Percentiles rank a stretch among this genome's conserved stretches.
Evolutionary conservation across 1,284 basidiomycete genomes (phyloP).

Genomic region (Wallemia ichthyophaga): DNA sequence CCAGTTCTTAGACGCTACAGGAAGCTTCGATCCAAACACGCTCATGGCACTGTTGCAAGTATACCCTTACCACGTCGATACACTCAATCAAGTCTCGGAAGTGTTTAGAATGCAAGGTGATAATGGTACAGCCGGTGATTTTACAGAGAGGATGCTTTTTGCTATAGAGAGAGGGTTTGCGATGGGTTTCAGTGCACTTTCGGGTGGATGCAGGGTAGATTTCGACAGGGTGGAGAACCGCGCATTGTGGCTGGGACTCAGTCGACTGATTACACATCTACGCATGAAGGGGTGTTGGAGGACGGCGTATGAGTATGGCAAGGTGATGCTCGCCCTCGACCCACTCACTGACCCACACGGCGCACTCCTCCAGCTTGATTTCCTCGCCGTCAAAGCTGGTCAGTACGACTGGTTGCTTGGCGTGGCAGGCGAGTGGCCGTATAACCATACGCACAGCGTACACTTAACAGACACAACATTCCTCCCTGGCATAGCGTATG

Average conservation of each 20-base stretch:
- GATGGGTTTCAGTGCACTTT: slow-evolving; percentile 49
- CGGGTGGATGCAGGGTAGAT: slow-evolving; percentile 46
- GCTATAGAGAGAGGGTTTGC: slow-evolving; percentile 62
- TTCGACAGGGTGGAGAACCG: slow-evolving; percentile 58
- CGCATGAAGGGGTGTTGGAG: slow-evolving; percentile 58
- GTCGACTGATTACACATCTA: slow-evolving; percentile 22
- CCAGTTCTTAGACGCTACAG: slow-evolving; percentile 10
- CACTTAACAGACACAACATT: slow-evolving; percentile 8
- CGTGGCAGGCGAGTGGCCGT: slow-evolving; percentile 23
- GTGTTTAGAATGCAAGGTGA: background rate
- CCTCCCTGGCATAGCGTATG: slow-evolving; percentile 54
- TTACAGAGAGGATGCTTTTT: slow-evolving; percentile 56
- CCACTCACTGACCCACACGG: slow-evolving; percentile 43
- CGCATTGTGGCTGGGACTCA: slow-evolving; percentile 36
- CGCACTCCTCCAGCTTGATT: slow-evolving; percentile 49
- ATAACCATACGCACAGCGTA: slow-evolving; percentile 3
- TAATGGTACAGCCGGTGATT: slow-evolving; percentile 20
- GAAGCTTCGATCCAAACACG: slow-evolving; percentile 15
- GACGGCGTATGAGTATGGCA: slow-evolving; percentile 63
- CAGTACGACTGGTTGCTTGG: slow-evolving; percentile 48
- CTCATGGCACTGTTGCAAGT: slow-evolving; percentile 20
- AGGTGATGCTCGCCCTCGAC: slow-evolving; percentile 47
- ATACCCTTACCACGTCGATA: slow-evolving; percentile 56
- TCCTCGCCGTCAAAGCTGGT: slow-evolving; percentile 45
- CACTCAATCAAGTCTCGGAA: slow-evolving; percentile 19